A percentile compares a stretch with the other conserved stretches of the same genome.
Conservation (phyloP, 441 rosid genomes). For the Aquilaria agallochum region DNA sequence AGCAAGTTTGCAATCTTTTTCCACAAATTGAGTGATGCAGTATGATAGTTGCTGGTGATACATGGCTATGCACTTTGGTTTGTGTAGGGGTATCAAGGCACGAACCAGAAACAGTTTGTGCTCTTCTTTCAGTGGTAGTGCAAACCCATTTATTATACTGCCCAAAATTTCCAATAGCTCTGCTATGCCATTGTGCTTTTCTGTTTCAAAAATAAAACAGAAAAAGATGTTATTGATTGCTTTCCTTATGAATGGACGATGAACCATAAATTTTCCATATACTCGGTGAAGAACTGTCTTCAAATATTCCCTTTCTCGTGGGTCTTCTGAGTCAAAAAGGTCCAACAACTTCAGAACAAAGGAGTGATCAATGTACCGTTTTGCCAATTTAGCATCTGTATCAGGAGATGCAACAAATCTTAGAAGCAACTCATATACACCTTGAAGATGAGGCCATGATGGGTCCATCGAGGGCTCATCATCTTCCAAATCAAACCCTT, state of each 20-base stretch:
- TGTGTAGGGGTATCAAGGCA: constrained; percentile 28
- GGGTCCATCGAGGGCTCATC: constrained; percentile 12
- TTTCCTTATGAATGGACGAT: constrained; percentile 20
- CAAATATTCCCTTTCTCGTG: constrained; percentile 21
- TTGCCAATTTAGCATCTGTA: constrained; percentile 21
- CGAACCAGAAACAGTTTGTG: constrained; percentile 27
- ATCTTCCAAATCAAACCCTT: constrained; percentile 13
- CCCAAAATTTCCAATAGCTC: constrained; percentile 10
- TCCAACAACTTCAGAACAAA: constrained; percentile 25
- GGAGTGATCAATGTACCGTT: constrained; percentile 18
- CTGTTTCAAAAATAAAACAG: constrained; percentile 20
- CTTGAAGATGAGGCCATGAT: constrained; percentile 25
- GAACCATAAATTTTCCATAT: constrained; percentile 12
- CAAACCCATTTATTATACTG: background rate
- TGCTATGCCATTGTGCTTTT: constrained; percentile 24
- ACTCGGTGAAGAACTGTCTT: constrained; percentile 20
- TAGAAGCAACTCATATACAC: constrained; percentile 22
- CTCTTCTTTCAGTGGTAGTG: constrained; percentile 21
- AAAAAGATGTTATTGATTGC: constrained; percentile 24
- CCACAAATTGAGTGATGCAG: constrained; percentile 24
- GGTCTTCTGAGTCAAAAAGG: constrained; percentile 24
- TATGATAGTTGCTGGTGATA: constrained; percentile 21
- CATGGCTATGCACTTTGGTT: constrained; percentile 23
- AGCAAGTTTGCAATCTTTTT: constrained; percentile 26
- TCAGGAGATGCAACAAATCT: constrained; percentile 24